Base-by-base conservation (phyloP, 2,329 filamentous ascomycete genomes). In the Penicillium hesseltinei region DNA sequence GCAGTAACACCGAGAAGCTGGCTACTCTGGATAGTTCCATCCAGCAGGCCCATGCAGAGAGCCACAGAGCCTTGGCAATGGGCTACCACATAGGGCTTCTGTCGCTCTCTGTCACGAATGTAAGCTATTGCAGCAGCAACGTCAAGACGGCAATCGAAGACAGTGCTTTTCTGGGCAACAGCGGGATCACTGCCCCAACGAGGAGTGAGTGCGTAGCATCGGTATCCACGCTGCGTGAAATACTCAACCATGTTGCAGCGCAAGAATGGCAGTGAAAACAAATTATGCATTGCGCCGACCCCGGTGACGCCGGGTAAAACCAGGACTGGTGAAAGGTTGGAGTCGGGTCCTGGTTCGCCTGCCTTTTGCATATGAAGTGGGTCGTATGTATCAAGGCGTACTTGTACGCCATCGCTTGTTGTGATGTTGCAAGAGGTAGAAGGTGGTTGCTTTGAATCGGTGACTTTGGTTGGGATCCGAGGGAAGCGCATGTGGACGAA, bases 11-110 rank as follows among this genome's bases (percentile, higher is more conserved):
- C 66, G 21, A 61, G 51, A 7, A 66, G 35, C 3, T 62, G 51
- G 5, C 21, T 42, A n/a, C 51, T 51, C 17, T 56, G 43, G 31
- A 66, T 63, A 4, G 61, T 64, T 5, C 64, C 62, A 15, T 66
- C 62, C 9, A 66, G 59, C 11, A 65, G 49, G 33, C 61, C 62
- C 31, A 58, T 61, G 47, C 48, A 54, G 21, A 66, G 56, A 15
- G 64, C 61, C 25, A 63, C 46, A 0, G 62, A 63, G 25, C 64
- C 64, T 29, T 55, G 55, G 27, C 64, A 66, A 47, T 66, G 62
- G 10, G 58, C 61, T 42, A 66, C 38, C 27, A 66, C 61, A 47
- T 66, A 66, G 17, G 46, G 48, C 23, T 52, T 63, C 3, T 44
- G 47, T 10, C 10, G n/a, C 38, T 63, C 58, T 29, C 21, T 38